Evolutionary conservation across 2,329 filamentous ascomycete species (phyloP).

Genomic region (Fusarium heterosporum): DNA sequence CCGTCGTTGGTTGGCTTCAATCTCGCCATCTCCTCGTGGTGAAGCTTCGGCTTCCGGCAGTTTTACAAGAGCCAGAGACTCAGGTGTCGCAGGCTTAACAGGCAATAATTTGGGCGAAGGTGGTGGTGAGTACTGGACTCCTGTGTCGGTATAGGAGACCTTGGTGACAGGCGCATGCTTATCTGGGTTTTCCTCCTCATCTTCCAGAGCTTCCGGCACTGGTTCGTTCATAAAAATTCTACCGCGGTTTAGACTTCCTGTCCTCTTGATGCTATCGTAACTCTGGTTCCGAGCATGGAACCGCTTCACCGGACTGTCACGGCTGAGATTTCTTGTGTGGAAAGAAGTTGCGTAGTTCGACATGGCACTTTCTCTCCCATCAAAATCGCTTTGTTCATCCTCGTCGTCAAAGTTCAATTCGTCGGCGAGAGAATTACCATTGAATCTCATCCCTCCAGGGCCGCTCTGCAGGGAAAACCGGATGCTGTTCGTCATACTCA

Average conservation of each 20-base stretch:
- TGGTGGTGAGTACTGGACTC: slow-evolving; percentile 86
- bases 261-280: slow-evolving; percentile 67
- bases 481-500: slow-evolving; percentile 78
- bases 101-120: slow-evolving; percentile 71
- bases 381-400: slow-evolving; percentile 78
- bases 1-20: slow-evolving; percentile 79
- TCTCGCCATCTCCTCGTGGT: slow-evolving; percentile 64
- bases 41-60: slow-evolving; percentile 57
- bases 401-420: slow-evolving; percentile 90
- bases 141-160: slow-evolving; percentile 75
- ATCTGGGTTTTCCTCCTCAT: slow-evolving; percentile 64
- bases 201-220: slow-evolving; percentile 67
- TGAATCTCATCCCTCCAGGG: slow-evolving; percentile 65
- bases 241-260: slow-evolving; percentile 66
- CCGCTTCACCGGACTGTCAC: slow-evolving; percentile 64
- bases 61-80: slow-evolving; percentile 56
- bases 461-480: slow-evolving; percentile 78
- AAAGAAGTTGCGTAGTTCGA: slow-evolving; percentile 59
- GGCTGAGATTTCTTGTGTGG: slow-evolving; percentile 67
- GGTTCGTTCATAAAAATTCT: slow-evolving; percentile 65
- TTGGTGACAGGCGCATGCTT: slow-evolving; percentile 51
- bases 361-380: slow-evolving; percentile 72
- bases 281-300: slow-evolving; percentile 68
- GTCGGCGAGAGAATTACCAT: slow-evolving; percentile 85
- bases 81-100: slow-evolving; percentile 56